Evolutionary conservation across 345 rosid genomes (phyloP), one percentile per base, ranked within the genome.

Genomic region (Hypericum androsaemum): DNA sequence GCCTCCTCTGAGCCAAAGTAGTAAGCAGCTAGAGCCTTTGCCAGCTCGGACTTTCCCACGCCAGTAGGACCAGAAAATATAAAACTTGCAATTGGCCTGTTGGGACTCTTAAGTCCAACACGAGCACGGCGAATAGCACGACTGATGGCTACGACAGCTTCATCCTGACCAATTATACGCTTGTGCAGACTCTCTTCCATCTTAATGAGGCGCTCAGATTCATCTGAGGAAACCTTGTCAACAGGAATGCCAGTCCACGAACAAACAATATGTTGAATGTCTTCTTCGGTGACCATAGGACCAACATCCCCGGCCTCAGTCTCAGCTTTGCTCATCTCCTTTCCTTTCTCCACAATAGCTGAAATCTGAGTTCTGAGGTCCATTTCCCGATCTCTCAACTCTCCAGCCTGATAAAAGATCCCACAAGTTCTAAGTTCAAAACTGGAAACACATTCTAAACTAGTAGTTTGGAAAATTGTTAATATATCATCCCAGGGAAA

Each of bases 51-150:
- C 73, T 92, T 92, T 42, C 99, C 98, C 2, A 92, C 99, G 72
- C 99, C 99, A 32, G 99, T 92, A 39, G 99, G 99, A 47, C 99
- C 99, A 59, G 99, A 88, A 75, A 92, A 92, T 69, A 92, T 88
- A 80, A 92, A 88, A 74, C 97, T 92, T 8, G 99, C 97, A 6
- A 92, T 92, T 0, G 99, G 99, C 11, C 95, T 75, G 45, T 83
- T 88, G 0, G 99, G 99, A 52, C 85, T 88, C 75, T 88, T 88
- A 12, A 92, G 94, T 55, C 99, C 99, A 73, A 88, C 95, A 70
- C 95, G 97, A 13, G 97, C 97, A 45, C 99, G 80, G 38, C 99
- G 82, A 65, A 92, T 86, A 45, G 99, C 99, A 42, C 97, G 83
- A 45, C 97, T 88, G 36, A 92, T 88, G 13, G 97, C 97, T 68